A percentile compares a stretch with the other conserved stretches of the same genome.
Evolutionary conservation across 2,329 filamentous ascomycete genomes (phyloP).

Genomic region (Hirsutella minnesotensis): DNA sequence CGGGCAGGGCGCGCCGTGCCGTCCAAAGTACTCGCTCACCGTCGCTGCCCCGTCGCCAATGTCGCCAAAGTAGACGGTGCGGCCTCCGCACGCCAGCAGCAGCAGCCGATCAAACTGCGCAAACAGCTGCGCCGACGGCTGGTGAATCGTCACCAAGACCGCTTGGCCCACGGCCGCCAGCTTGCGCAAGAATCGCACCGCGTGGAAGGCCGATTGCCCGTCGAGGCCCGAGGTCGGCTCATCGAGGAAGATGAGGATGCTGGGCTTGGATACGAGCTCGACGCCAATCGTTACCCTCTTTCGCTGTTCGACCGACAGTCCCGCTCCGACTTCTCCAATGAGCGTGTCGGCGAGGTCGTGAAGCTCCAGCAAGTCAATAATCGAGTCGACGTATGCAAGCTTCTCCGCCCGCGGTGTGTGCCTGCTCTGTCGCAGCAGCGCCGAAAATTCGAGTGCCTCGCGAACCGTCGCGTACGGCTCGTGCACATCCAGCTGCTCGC

Average conservation of each 20-base stretch:
- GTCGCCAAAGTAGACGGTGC: constrained; percentile 56
- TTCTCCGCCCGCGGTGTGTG: constrained; percentile 55
- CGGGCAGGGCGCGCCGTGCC: constrained; percentile 51
- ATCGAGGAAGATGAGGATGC: constrained; percentile 47
- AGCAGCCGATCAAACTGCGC: constrained; percentile 55
- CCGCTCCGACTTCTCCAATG: constrained; percentile 37
- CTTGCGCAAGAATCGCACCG: constrained; percentile 53
- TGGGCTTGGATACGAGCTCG: constrained; percentile 49
- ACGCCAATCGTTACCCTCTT: constrained; percentile 49
- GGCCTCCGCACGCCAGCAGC: constrained; percentile 51
- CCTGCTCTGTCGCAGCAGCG: constrained; percentile 59
- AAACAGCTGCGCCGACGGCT: constrained; percentile 56
- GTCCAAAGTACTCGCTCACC: constrained; percentile 52
- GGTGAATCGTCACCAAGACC: constrained; percentile 58
- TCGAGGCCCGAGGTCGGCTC: constrained; percentile 56
- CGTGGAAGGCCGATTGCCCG: constrained; percentile 55
- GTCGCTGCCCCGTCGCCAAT: constrained; percentile 44
- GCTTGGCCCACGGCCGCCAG: constrained; percentile 55
- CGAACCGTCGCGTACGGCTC: constrained; percentile 61
- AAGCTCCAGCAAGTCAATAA: constrained; percentile 52
- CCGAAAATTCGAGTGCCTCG: constrained; percentile 65
- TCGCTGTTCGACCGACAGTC: constrained; percentile 39
- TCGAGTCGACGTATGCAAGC: constrained; percentile 63
- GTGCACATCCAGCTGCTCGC: constrained; percentile 73
- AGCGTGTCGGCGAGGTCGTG: constrained; percentile 35